Conservation (phyloP, 768 basidiomycete genomes). For the Mycena epipterygia region DNA sequence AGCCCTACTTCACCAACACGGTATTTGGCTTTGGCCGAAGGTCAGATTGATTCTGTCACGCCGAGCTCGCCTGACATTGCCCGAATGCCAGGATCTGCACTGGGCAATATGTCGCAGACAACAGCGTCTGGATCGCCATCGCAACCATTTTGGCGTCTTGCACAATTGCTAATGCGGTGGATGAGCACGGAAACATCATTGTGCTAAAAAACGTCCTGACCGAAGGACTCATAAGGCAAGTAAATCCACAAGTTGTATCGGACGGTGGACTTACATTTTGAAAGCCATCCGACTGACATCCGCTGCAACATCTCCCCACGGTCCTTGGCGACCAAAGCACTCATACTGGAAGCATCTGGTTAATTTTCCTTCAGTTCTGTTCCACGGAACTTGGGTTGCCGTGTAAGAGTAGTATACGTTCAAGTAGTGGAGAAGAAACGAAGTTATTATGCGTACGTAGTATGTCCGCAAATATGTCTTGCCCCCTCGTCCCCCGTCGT, state of each 20-base stretch:
- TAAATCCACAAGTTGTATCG: conserved; percentile 2
- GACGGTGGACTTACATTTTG: background rate
- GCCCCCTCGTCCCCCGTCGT: no score
- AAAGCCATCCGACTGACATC: conserved; percentile 29
- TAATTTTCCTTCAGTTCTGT: no score
- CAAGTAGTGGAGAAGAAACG: no score
- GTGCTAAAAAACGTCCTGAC: conserved; percentile 57
- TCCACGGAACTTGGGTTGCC: no score
- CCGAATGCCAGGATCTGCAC: conserved; percentile 56
- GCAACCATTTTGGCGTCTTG: conserved; percentile 62
- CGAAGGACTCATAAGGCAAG: conserved; percentile 61
- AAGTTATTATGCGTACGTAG: no score
- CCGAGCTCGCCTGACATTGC: background rate
- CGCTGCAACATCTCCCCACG: conserved; percentile 27
- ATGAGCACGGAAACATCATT: conserved; percentile 50
- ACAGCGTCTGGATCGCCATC: conserved; percentile 61
- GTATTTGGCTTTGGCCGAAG: conserved; percentile 32
- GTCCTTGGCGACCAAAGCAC: conserved; percentile 2
- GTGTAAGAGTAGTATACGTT: no score
- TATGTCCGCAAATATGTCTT: no score
- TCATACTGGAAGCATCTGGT: conserved; percentile 3
- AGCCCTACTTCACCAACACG: conserved; percentile 17
- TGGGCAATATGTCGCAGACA: conserved; percentile 61
- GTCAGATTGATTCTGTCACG: background rate
- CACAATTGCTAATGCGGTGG: conserved; percentile 55